A percentile compares a stretch with the other conserved stretches of the same genome.
phyloP scores from a whole-genome alignment of 768 basidiomycete genomes.

The Phlebiopsis gigantea region DNA sequence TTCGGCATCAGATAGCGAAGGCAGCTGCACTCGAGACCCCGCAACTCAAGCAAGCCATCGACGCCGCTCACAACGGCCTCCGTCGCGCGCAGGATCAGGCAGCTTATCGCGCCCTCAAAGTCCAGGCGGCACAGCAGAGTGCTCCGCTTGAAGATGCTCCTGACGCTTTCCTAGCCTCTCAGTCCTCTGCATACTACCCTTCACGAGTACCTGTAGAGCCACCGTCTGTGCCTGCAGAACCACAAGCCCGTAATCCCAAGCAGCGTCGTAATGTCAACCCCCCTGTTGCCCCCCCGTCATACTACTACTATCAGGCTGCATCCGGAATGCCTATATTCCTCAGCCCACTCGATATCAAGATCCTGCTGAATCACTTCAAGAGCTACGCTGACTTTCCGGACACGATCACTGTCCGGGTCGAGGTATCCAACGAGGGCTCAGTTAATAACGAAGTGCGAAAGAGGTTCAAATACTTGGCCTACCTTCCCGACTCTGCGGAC shows the following conservation, averaged over 20 bases:
- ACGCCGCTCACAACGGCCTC: slow-evolving; percentile 53
- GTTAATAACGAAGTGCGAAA: slow-evolving; percentile 93
- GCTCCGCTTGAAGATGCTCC: slow-evolving; percentile 39
- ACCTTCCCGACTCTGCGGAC: slow-evolving; percentile 87
- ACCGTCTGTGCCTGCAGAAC: slow-evolving; percentile 4
- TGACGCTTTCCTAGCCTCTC: slow-evolving; percentile 51
- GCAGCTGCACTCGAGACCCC: slow-evolving; percentile 71
- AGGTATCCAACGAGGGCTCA: slow-evolving; percentile 66
- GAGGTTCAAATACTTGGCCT: slow-evolving; percentile 92
- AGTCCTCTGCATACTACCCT: slow-evolving; percentile 15
- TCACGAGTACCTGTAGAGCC: neutral
- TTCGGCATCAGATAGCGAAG: slow-evolving; percentile 76
- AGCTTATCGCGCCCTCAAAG: slow-evolving; percentile 9
- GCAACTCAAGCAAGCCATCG: slow-evolving; percentile 56
- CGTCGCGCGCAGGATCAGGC: slow-evolving; percentile 45
- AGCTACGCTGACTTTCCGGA: slow-evolving; percentile 83
- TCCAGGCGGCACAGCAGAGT: slow-evolving; percentile 14
- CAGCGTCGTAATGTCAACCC: slow-evolving; percentile 80
- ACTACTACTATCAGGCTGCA: slow-evolving; percentile 94
- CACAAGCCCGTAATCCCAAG: slow-evolving; percentile 41
- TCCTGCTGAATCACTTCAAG: slow-evolving; percentile 79
- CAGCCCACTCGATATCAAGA: slow-evolving; percentile 93
- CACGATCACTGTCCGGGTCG: slow-evolving; percentile 73
- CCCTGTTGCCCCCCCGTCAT: slow-evolving; percentile 82
- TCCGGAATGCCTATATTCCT: slow-evolving; percentile 90